Evolutionary conservation across 768 basidiomycete genomes (phyloP).

Genomic region (Paxillus rubicundulus): DNA sequence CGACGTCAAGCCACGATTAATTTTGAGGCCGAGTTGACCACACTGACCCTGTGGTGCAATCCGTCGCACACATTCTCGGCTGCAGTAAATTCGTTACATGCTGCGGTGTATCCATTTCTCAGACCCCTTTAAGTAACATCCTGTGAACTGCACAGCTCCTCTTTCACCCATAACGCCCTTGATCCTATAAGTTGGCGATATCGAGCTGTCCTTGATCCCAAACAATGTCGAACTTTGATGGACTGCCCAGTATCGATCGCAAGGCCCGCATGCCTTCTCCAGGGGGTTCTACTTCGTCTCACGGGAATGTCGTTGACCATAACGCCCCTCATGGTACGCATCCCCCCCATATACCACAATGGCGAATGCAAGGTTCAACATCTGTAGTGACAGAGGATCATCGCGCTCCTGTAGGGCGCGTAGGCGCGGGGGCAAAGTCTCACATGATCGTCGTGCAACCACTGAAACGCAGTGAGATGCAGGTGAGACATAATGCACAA

Average conservation of each 20-base stretch:
- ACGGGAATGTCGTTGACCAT: constrained; percentile 72
- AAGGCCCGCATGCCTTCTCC: constrained; percentile 52
- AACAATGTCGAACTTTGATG: constrained; percentile 27
- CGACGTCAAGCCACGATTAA: too few species aligned
- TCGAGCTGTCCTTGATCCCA: not conserved
- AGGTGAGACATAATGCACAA: constrained; percentile 44
- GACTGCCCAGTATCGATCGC: constrained; percentile 34
- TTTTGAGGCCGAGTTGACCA: too few species aligned
- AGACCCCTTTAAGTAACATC: not conserved
- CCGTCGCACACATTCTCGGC: constrained; percentile 3
- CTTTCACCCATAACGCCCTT: too few species aligned
- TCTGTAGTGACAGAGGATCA: constrained; percentile 67
- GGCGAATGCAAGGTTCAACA: constrained; percentile 11
- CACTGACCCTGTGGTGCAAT: too few species aligned
- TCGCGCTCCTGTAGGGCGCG: constrained; percentile 29
- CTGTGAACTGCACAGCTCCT: not conserved
- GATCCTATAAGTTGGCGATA: constrained; percentile 12
- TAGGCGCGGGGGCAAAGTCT: constrained; percentile 22
- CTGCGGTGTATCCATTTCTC: constrained; percentile 11
- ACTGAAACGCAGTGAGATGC: constrained; percentile 82
- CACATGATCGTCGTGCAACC: constrained; percentile 81
- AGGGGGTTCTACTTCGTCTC: constrained; percentile 33
- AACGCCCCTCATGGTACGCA: constrained; percentile 59
- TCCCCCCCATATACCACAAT: not conserved
- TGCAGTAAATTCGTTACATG: not conserved